Evolutionary conservation across 257 asterid species (phyloP).

Genomic region (Solanum neorickii): DNA sequence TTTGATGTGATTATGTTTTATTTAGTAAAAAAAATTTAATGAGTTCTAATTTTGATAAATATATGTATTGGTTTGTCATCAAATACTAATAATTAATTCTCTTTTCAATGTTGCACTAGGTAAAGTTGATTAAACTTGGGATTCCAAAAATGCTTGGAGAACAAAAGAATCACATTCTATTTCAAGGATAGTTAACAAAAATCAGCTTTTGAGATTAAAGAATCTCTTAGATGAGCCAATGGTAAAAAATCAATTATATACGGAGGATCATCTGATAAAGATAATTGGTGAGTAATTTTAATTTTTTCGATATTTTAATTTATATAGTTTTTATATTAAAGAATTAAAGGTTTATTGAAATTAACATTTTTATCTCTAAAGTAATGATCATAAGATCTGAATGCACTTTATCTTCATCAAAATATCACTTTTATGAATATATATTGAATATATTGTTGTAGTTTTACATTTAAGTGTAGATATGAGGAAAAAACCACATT

Average conservation of each 20-base stretch:
- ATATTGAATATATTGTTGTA: no score
- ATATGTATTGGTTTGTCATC: not conserved
- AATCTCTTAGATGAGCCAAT: constrained; percentile 35
- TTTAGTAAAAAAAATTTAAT: no score
- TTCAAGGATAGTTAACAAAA: constrained; percentile 43
- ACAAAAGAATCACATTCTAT: constrained; percentile 28
- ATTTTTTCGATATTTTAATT: not conserved
- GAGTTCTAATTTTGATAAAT: not conserved
- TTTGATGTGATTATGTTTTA: not conserved
- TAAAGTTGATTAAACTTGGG: constrained; percentile 29
- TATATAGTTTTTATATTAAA: not conserved
- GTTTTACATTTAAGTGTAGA: not conserved
- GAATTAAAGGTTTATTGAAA: no score
- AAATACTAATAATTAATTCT: not conserved
- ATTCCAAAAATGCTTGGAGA: constrained; percentile 43
- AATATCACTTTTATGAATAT: no score
- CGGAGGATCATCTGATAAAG: constrained; percentile 57
- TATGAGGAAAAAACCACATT: not conserved
- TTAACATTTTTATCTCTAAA: no score
- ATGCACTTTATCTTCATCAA: no score
- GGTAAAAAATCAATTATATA: constrained; percentile 41
- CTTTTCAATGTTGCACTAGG: constrained; percentile 20
- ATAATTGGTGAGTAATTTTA: constrained; percentile 35
- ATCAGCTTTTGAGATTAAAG: constrained; percentile 37
- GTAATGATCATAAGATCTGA: not conserved